A percentile compares a stretch with the other conserved stretches of the same genome.
Conservation (phyloP, 2,329 filamentous ascomycete species). For the Colletotrichum theobromicola region DNA sequence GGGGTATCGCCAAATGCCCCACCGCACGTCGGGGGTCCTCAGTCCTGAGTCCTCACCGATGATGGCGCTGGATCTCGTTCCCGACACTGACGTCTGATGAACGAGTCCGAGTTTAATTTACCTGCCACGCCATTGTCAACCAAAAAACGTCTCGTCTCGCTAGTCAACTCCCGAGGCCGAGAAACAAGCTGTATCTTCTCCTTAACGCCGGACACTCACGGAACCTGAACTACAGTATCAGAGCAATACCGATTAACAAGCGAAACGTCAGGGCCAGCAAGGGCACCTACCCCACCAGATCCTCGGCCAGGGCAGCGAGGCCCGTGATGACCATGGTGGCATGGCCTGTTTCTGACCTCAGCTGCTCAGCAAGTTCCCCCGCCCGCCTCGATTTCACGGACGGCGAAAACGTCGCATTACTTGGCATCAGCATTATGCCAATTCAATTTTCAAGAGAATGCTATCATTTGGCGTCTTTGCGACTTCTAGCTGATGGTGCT, state of each 20-base stretch:
- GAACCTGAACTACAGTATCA: not conserved
- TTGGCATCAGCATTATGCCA: not conserved
- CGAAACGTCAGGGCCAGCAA: not conserved
- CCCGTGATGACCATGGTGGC: not conserved
- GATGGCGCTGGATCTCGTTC: not conserved
- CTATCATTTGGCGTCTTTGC: not conserved
- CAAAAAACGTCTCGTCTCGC: not conserved
- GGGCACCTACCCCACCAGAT: slow-evolving; percentile 12
- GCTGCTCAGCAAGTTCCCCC: not conserved
- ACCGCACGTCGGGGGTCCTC: not conserved
- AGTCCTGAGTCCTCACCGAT: not conserved
- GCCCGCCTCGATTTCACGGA: not conserved
- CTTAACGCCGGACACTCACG: not conserved
- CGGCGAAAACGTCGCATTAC: not conserved
- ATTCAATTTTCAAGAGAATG: not conserved
- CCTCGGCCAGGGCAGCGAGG: not conserved
- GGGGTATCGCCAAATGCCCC: not conserved
- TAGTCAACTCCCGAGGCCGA: not conserved
- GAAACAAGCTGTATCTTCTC: not conserved
- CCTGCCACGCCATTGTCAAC: not conserved
- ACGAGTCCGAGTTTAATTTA: not conserved
- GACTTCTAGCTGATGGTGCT: not conserved
- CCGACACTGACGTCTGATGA: not conserved
- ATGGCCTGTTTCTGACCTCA: not conserved
- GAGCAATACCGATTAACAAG: not conserved